These are phyloP conservation scores for Rhypophila decipiens DNA, from an alignment of 495 filamentous ascomycete genomes.

Conservation along the genomic window DNA sequence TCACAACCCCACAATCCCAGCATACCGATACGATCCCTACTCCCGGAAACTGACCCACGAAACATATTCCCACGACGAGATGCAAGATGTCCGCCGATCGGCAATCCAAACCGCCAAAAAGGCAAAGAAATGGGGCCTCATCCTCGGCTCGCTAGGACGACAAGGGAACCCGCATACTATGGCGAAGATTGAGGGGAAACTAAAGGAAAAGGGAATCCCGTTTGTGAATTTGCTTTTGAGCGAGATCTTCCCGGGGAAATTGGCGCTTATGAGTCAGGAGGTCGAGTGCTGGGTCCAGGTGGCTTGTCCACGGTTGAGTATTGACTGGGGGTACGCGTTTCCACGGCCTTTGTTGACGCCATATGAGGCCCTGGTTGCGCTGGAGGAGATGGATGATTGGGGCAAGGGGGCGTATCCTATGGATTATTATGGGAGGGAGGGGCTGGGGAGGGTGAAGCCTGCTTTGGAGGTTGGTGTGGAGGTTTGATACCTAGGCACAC, in stretches of 20 bases:
- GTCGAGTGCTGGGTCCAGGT: constrained; percentile 98
- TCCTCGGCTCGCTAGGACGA: constrained; percentile 83
- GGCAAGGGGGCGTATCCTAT: constrained; percentile 81
- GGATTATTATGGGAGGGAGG: constrained; percentile 95
- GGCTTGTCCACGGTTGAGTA: constrained; percentile 88
- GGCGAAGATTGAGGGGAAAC: constrained; percentile 69
- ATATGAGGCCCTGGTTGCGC: constrained; percentile 86
- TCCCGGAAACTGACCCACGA: constrained; percentile 85
- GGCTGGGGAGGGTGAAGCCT: constrained; percentile 71
- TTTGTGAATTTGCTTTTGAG: constrained; percentile 78
- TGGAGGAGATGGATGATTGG: constrained; percentile 75
- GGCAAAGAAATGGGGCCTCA: constrained; percentile 87
- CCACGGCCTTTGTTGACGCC: constrained; percentile 80
- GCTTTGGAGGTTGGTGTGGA: too few relatives aligned
- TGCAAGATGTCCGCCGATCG: constrained; percentile 70
- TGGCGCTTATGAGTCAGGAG: constrained; percentile 84
- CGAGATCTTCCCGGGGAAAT: constrained; percentile 93
- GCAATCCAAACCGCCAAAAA: constrained; percentile 68
- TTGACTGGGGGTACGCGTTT: constrained; percentile 99
- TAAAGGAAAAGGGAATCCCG: constrained; percentile 61
- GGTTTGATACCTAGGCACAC: too few relatives aligned
- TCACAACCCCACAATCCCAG: constrained; percentile 81
- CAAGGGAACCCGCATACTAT: constrained; percentile 96
- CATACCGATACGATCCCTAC: constrained; percentile 97
- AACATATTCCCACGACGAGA: constrained; percentile 80